Evolutionary conservation across 345 rosid genomes (phyloP).

Genomic region (Raphanus sativus): DNA sequence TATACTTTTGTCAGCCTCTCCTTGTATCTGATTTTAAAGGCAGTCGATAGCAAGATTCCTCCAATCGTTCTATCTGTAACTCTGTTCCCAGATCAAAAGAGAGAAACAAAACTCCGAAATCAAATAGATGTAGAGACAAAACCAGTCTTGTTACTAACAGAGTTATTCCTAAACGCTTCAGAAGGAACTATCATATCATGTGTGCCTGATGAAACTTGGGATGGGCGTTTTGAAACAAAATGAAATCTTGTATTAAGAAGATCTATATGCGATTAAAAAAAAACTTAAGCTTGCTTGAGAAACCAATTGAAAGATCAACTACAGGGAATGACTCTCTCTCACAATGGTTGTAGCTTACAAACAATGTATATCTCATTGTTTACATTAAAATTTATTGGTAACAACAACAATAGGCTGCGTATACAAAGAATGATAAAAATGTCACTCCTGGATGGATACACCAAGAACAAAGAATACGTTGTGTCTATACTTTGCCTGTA

Average conservation of each 20-base stretch:
- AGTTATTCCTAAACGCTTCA: too few species aligned
- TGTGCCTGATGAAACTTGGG: neutral
- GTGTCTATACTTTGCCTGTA: neutral
- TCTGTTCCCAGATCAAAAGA: conserved; percentile 35
- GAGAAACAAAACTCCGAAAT: neutral
- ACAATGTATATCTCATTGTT: conserved; percentile 8
- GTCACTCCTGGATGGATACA: conserved; percentile 25
- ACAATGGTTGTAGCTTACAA: neutral
- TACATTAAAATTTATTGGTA: conserved; percentile 4
- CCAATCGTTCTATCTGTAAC: conserved; percentile 66
- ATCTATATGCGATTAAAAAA: neutral
- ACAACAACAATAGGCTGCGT: conserved; percentile 13
- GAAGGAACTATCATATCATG: neutral
- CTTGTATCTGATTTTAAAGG: conserved; percentile 75
- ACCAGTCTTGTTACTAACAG: too few species aligned
- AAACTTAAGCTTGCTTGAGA: neutral
- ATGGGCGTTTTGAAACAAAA: neutral
- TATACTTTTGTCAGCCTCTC: conserved; percentile 75
- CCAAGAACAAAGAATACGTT: conserved; percentile 25
- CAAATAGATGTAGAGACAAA: too few species aligned
- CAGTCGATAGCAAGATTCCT: conserved; percentile 66
- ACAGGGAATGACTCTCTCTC: neutral
- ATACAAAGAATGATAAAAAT: conserved; percentile 28
- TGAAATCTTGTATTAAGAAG: neutral
- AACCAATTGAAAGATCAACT: neutral